Percentiles rank a stretch among this genome's conserved stretches.
These are phyloP conservation scores for Alternaria viburni DNA, from an alignment of 2,329 filamentous ascomycete genomes.

Conservation along the genomic window DNA sequence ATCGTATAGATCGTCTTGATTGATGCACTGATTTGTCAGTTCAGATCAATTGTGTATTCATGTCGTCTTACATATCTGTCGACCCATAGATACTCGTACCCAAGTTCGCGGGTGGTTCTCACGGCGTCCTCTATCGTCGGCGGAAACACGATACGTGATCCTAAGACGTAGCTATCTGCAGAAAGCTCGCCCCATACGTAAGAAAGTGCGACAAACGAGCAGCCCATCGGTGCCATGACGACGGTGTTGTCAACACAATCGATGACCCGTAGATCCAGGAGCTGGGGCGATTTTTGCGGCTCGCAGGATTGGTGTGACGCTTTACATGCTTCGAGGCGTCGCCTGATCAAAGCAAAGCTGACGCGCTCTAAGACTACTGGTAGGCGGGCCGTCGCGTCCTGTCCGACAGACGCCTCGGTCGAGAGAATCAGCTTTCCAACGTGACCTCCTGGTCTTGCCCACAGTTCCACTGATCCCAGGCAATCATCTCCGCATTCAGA, in stretches of 20 bases:
- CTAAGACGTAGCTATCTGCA: not conserved
- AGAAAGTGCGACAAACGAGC: not conserved
- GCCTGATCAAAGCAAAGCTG: fast-evolving
- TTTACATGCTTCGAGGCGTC: not conserved
- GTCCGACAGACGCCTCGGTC: no score
- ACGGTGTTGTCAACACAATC: not conserved
- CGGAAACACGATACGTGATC: not conserved
- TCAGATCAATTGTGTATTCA: fast-evolving
- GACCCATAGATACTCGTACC: not conserved
- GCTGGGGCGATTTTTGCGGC: fast-evolving
- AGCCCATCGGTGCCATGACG: not conserved
- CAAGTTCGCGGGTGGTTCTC: not conserved
- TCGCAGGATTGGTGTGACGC: not conserved
- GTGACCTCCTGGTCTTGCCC: no score
- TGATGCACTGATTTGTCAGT: not conserved
- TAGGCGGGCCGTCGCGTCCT: fast-evolving
- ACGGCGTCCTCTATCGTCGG: not conserved
- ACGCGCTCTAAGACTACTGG: no score
- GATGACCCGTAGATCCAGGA: not conserved
- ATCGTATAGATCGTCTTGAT: not conserved
- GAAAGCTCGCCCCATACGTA: not conserved
- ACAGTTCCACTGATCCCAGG: no score
- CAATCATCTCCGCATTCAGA: no score
- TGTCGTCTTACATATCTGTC: not conserved
- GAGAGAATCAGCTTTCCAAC: not conserved